Base-by-base conservation (phyloP, 2,329 filamentous ascomycete genomes). In the Cladophialophora exuberans region DNA sequence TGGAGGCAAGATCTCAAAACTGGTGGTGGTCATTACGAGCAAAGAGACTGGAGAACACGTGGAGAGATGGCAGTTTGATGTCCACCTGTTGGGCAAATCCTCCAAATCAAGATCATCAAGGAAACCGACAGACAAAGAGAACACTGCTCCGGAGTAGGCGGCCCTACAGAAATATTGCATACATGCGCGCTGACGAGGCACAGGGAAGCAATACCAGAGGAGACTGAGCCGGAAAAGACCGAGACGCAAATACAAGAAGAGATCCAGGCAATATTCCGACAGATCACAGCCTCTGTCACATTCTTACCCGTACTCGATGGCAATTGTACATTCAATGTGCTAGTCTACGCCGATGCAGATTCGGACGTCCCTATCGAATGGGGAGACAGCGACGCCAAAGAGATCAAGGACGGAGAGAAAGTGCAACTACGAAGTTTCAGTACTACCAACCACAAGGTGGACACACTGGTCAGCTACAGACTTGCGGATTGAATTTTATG, bases 41-140 rank as follows among this genome's bases (percentile, higher is more conserved):
- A 97, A 97, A 74, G 94, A 99, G 73, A 96, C 92, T 0, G 94
- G 93, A 61, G 92, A 97, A 70, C 88, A 96, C 72, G 85, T 99
- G 39, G 94, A 99, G 77, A 82, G 94, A 62, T 99, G 94, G 94
- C 93, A 99, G 72, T 99, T 99, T 68, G 92, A 97, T 72, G 93
- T 96, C 64, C 74, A 86, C 74, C 79, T 83, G 65, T 76, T 83
- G 71, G 73, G 77, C 53, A 81, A 81, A 63, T 64, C 69, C 25
- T 72, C 76, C 11, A 81, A 79, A 65, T 73, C 70, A 59, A 77
- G 77, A 61, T 70, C 78, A 20, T 73, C 78, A 23, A 78, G 78
- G 57, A 77, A 76, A 55, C 64, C 75, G 3, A 69, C 65, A 3
- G 85, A 89, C 66, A 87, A 90, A 65, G 89, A 95, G 70, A 94